Percentiles rank a stretch among this genome's conserved stretches.
phyloP scores from a whole-genome alignment of 1,284 basidiomycete genomes.

The Rhodotorula sp. region DNA sequence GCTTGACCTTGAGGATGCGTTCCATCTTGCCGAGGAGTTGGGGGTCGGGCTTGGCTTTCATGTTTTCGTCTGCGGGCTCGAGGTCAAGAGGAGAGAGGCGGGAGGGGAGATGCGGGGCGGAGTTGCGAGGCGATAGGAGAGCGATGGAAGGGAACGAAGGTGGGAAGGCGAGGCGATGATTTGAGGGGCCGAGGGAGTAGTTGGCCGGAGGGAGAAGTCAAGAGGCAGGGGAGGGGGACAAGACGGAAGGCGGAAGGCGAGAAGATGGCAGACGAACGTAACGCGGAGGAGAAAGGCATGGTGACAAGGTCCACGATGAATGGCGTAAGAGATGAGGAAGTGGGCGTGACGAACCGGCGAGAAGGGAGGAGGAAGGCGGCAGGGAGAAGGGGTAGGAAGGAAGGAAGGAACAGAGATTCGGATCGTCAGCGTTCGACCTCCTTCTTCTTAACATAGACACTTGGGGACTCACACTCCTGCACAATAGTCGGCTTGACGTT shows the following conservation, averaged over 20 bases:
- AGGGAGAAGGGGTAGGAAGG: not conserved
- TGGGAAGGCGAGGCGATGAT: not conserved
- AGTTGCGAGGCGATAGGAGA: not conserved
- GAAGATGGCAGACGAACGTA: not conserved
- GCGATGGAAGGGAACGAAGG: not conserved
- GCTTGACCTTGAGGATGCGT: constrained; percentile 82
- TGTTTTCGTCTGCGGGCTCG: constrained; percentile 47
- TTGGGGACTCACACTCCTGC: constrained; percentile 72
- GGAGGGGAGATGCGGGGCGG: not conserved
- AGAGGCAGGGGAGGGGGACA: not conserved
- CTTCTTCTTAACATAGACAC: not conserved
- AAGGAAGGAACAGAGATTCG: not conserved
- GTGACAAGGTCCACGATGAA: too few relatives aligned
- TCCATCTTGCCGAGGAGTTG: constrained; percentile 92
- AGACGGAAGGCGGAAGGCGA: too few relatives aligned
- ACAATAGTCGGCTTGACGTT: constrained; percentile 86
- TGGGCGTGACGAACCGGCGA: not conserved
- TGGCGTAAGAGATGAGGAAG: not conserved
- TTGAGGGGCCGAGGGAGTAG: not conserved
- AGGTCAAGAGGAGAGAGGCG: too few relatives aligned
- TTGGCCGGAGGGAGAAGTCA: not conserved
- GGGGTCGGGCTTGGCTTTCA: constrained; percentile 80
- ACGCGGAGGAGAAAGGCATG: not conserved
- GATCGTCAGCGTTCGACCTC: not conserved
- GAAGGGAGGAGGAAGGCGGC: not conserved